Conservation (phyloP, 2,329 filamentous ascomycete genomes). For the Diaporthe sp. region DNA sequence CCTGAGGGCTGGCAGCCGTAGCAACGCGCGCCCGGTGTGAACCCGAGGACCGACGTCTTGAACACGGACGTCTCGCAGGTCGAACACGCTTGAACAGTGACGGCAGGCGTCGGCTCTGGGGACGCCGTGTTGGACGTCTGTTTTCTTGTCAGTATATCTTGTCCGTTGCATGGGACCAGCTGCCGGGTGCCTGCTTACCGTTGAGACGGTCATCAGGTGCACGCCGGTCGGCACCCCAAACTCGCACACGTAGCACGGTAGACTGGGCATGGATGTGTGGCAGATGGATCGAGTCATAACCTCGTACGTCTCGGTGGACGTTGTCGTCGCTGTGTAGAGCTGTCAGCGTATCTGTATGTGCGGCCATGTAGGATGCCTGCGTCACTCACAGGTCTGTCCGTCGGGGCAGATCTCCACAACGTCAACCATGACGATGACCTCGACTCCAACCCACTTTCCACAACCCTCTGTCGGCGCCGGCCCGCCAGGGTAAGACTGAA, state of each 20-base stretch:
- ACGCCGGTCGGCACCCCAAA: conserved; percentile 36
- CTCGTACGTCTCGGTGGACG: conserved; percentile 35
- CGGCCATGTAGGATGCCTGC: not conserved
- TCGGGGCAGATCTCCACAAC: conserved; percentile 34
- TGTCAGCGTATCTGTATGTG: not conserved
- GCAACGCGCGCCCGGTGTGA: conserved; percentile 40
- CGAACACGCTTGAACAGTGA: conserved; percentile 40
- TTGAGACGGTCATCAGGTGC: conserved; percentile 41
- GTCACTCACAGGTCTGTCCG: conserved; percentile 31
- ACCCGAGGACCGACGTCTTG: conserved; percentile 40
- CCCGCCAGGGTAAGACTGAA: conserved; percentile 3
- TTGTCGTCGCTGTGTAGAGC: conserved; percentile 25
- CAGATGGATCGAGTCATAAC: conserved; percentile 43
- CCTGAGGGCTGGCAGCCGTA: conserved; percentile 38
- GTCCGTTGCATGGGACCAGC: not conserved
- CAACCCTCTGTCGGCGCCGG: conserved; percentile 20
- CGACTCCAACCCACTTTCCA: conserved; percentile 33
- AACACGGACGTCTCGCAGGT: conserved; percentile 40
- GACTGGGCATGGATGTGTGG: conserved; percentile 39
- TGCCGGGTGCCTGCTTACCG: conserved; percentile 36
- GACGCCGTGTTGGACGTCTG: conserved; percentile 39
- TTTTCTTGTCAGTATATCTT: not conserved
- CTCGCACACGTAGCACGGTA: conserved; percentile 46
- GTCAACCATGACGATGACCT: conserved; percentile 36
- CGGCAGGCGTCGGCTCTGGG: conserved; percentile 37